Evolutionary conservation across 1,284 basidiomycete species (phyloP).

Genomic region (Naganishia liquefaciens): DNA sequence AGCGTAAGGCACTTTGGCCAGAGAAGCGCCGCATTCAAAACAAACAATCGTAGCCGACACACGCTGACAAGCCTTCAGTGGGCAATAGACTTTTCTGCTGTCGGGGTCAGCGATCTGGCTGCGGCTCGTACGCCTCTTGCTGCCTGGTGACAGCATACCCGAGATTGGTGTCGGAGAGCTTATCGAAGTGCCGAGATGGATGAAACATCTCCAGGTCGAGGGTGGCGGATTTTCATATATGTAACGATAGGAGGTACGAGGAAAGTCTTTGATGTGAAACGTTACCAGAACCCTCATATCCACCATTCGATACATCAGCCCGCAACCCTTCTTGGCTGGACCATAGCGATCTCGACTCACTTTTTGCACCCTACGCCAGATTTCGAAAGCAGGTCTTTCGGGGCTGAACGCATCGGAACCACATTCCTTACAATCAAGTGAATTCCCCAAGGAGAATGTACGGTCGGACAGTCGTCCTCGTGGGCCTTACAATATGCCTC

Average conservation of each 20-base stretch:
- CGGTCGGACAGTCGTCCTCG: not conserved
- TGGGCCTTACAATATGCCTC: not conserved
- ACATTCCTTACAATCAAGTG: too few relatives aligned
- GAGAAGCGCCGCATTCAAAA: not conserved
- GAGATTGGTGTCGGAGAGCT: too few relatives aligned
- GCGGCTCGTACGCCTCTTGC: not conserved
- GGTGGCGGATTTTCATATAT: too few relatives aligned
- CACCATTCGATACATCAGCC: not conserved
- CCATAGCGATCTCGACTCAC: not conserved
- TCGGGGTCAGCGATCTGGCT: slow-evolving; percentile 3
- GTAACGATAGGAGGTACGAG: too few relatives aligned
- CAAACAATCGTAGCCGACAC: slow-evolving; percentile 6
- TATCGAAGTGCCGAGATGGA: too few relatives aligned
- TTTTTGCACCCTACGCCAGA: not conserved
- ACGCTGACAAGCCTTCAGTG: slow-evolving; percentile 2
- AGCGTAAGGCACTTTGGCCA: too few relatives aligned
- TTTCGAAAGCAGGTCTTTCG: slow-evolving; percentile 13
- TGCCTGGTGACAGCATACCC: too few relatives aligned
- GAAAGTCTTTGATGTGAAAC: too few relatives aligned
- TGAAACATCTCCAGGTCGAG: too few relatives aligned
- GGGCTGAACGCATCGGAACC: not conserved
- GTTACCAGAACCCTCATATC: too few relatives aligned
- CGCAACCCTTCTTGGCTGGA: not conserved
- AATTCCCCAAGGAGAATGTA: not conserved
- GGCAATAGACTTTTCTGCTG: slow-evolving; percentile 4